Evolutionary conservation across 768 basidiomycete genomes (phyloP).

Genomic region (Amanita exitialis): DNA sequence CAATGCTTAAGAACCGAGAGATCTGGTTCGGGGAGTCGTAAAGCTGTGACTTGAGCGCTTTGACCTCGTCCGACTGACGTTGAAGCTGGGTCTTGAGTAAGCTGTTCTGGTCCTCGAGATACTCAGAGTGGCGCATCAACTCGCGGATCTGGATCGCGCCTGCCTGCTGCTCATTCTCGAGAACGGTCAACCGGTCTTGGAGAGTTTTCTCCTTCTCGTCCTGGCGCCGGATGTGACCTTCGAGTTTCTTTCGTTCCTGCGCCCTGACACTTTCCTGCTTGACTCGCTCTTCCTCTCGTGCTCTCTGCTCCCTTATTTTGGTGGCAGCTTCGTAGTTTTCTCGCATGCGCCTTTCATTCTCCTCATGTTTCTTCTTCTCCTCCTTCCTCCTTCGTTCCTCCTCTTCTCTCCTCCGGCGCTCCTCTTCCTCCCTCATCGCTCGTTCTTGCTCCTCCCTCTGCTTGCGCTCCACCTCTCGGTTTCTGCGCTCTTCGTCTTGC

Average conservation of each 20-base stretch:
- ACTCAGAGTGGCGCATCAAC: not conserved
- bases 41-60: conserved; percentile 10
- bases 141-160: conserved; percentile 2
- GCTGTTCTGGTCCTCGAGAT: conserved; percentile 16
- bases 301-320: conserved; percentile 3
- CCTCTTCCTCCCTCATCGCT: not conserved
- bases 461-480: not conserved
- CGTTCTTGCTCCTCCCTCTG: not conserved
- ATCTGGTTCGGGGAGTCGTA: conserved; percentile 6
- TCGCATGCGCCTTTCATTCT: not conserved
- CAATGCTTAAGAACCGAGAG: conserved; percentile 3
- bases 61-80: conserved; percentile 21
- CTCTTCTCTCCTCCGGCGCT: not conserved
- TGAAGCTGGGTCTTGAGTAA: conserved; percentile 24
- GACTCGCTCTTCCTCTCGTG: conserved; percentile 1
- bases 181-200: not conserved
- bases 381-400: not conserved
- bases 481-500: not conserved
- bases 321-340: conserved; percentile 4
- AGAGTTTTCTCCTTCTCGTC: not conserved
- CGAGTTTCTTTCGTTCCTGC: conserved; percentile 3
- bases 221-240: not conserved
- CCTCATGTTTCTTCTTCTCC: not conserved
- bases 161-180: conserved; percentile 2
- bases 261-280: conserved; percentile 1